phyloP scores from a whole-genome alignment of 2,329 filamentous ascomycete species.

The Mollisiaceae sp. region DNA sequence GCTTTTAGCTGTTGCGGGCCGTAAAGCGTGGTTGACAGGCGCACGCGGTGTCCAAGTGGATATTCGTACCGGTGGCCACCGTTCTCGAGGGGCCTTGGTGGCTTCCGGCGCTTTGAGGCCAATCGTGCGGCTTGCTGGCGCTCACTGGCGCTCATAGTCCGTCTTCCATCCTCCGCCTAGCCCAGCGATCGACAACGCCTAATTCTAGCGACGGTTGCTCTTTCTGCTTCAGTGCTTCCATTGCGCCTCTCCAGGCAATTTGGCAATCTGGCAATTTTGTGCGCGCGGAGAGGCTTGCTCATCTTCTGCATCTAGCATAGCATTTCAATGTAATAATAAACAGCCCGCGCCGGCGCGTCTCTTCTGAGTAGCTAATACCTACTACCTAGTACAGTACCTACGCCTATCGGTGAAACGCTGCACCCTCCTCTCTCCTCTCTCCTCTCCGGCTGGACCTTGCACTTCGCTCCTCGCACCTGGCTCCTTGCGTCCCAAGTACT shows the following conservation, averaged over 20 bases:
- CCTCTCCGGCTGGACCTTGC: constrained; percentile 8
- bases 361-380: too few relatives aligned
- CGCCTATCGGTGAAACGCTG: constrained; percentile 10
- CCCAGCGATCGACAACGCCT: constrained; percentile 31
- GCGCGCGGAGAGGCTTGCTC: too few relatives aligned
- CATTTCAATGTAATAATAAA: not conserved
- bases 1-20: constrained; percentile 29
- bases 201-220: constrained; percentile 22
- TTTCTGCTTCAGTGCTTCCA: constrained; percentile 7
- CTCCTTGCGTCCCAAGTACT: too few relatives aligned
- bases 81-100: constrained; percentile 30
- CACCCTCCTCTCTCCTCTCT: constrained; percentile 12
- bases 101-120: constrained; percentile 10
- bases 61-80: constrained; percentile 29
- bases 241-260: not conserved
- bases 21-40: constrained; percentile 34
- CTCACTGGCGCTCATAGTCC: not conserved
- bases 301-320: not conserved
- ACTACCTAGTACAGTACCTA: too few relatives aligned
- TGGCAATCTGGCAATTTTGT: too few relatives aligned
- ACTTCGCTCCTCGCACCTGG: too few relatives aligned
- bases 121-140: too few relatives aligned
- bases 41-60: constrained; percentile 21
- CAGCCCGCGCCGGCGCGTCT: not conserved
- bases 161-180: constrained; percentile 13